Base-by-base conservation (phyloP, 1,284 basidiomycete species). In the Cryptococcus amylolentus region DNA sequence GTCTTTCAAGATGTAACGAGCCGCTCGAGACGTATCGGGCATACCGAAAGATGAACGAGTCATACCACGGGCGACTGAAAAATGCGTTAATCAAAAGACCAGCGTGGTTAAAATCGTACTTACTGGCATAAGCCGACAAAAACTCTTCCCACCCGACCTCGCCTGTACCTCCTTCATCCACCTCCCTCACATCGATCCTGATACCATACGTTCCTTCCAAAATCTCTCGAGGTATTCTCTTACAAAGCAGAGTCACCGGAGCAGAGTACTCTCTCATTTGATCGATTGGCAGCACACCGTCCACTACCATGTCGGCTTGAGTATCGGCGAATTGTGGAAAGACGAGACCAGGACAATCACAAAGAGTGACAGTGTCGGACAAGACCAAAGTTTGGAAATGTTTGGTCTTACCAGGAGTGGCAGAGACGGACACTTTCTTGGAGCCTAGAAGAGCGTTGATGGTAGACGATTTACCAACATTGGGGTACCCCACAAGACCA, bases 351-450 rank as follows among this genome's bases (percentile, higher is more conserved):
- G 96, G 96, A 79, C 96, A 99, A 80, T 99, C 96, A 69, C 95
- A 98, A n/a, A 99, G 84, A 13, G 90, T 82, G 49, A 98, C 88
- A 3, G 84, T 81, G 28, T 89, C 84, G 0, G 93, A 93, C 27
- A 98, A 83, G 63, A 93, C 85, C 62, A 98, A 93, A 0, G 96
- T 99, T 78, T 99, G 96, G 81, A 98, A 98, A 78, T 98, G 96
- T 75, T 99, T 99, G 31, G 96, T 99, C 78, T 98, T 98, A 64
- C 96, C 94, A 0, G 96, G 96, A 0, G 95, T 98, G 0, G 93
- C 86, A 2, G 94, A 98, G 8, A 97, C 95, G 67, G 91, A 95
- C 60, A 98, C 95, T 82, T 94, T 96, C 81, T 98, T 97, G 46
- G 81, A 75, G 16, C 82, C 82, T 28, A 84, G 78, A 3, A 84